phyloP scores from a whole-genome alignment of 495 filamentous ascomycete species.

The Lophiotrema nucula region DNA sequence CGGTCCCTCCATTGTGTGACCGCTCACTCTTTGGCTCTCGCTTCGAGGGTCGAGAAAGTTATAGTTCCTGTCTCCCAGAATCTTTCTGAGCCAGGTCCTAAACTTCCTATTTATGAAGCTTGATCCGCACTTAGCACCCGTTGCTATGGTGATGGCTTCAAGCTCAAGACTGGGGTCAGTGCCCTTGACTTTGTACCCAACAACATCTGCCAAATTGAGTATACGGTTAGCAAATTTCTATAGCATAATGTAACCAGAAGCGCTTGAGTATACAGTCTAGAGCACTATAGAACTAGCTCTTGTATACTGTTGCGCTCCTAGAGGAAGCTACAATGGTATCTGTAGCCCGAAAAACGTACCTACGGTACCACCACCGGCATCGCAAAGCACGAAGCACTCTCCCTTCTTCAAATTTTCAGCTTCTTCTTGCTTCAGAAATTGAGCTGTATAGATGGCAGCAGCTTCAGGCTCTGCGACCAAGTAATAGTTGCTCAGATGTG shows the following conservation, averaged over 20 bases:
- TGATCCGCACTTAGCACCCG: constrained; percentile 22
- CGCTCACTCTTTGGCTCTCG: constrained; percentile 1
- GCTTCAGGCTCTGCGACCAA: constrained; percentile 24
- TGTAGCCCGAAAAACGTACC: background rate
- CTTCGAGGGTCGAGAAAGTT: constrained; percentile 7
- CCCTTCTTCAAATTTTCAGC: constrained; percentile 4
- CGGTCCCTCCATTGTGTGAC: constrained; percentile 15
- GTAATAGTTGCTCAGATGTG: background rate
- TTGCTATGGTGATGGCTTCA: background rate
- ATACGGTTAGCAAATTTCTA: too few relatives aligned
- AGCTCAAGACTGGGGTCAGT: constrained; percentile 7
- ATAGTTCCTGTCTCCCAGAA: constrained; percentile 8
- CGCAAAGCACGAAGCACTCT: constrained; percentile 20
- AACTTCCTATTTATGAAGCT: constrained; percentile 20
- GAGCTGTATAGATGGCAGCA: constrained; percentile 17
- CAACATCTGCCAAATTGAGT: constrained; percentile 4
- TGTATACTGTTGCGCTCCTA: too few relatives aligned
- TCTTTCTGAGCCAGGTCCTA: constrained; percentile 11
- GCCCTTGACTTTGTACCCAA: constrained; percentile 12
- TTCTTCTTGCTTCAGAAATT: constrained; percentile 3
- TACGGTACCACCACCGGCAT: constrained; percentile 24
- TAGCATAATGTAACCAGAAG: too few relatives aligned
- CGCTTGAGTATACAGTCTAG: too few relatives aligned
- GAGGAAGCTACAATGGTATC: too few relatives aligned
- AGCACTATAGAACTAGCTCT: too few relatives aligned